phyloP scores from a whole-genome alignment of 129 eudicot species.

The Artemisia annua region DNA sequence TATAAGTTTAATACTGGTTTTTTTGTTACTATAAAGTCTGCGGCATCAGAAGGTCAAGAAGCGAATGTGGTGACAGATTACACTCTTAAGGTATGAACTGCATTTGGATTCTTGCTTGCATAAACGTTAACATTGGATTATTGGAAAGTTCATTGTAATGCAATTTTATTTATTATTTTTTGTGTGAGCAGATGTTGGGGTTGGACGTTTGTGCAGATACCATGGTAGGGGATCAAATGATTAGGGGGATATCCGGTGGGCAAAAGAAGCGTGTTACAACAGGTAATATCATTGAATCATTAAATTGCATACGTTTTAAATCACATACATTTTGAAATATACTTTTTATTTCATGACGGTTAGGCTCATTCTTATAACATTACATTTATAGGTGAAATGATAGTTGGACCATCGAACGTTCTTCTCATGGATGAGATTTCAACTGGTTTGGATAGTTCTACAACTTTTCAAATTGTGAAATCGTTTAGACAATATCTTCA shows the following conservation, averaged over 20 bases:
- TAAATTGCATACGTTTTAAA: neutral
- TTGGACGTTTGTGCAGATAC: slow-evolving; percentile 73
- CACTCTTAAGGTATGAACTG: slow-evolving; percentile 54
- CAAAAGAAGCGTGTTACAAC: slow-evolving; percentile 72
- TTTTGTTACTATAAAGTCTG: slow-evolving; percentile 49
- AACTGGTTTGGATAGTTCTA: slow-evolving; percentile 70
- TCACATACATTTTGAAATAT: neutral
- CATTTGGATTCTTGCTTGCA: neutral
- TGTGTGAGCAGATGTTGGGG: slow-evolving; percentile 48
- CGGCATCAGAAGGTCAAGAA: slow-evolving; percentile 65
- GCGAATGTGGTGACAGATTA: slow-evolving; percentile 78
- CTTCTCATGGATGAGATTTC: slow-evolving; percentile 75
- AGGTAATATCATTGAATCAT: slow-evolving; percentile 27
- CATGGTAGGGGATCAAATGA: slow-evolving; percentile 66
- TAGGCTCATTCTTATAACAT: neutral
- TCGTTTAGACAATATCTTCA: slow-evolving; percentile 52
- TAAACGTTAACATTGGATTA: neutral
- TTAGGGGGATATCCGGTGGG: slow-evolving; percentile 71
- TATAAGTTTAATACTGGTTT: neutral
- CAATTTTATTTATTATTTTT: neutral
- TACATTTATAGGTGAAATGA: slow-evolving; percentile 51
- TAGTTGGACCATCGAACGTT: slow-evolving; percentile 61
- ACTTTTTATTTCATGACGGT: neutral
- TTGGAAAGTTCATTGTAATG: neutral
- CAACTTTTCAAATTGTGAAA: slow-evolving; percentile 64